A percentile compares a stretch with the other conserved stretches of the same genome.
phyloP scores from a whole-genome alignment of 2,329 filamentous ascomycete genomes.

The Calonectria naviculata region DNA sequence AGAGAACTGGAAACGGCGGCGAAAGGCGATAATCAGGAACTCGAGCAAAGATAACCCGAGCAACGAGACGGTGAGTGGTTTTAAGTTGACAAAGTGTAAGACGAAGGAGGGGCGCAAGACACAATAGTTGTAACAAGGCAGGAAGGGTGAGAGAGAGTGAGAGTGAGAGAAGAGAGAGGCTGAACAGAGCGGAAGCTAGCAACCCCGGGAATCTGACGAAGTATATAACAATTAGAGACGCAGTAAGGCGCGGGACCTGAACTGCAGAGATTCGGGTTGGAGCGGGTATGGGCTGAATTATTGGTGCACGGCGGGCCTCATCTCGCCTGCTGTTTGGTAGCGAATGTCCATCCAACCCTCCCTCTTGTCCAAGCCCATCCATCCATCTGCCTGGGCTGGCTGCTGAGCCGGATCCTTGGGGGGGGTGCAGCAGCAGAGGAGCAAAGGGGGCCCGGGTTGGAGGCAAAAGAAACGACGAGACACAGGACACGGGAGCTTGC shows the following conservation, averaged over 20 bases:
- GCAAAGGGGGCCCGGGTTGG: slow-evolving; percentile 5
- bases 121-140: background rate
- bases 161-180: slow-evolving; percentile 24
- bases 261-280: slow-evolving; percentile 35
- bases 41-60: background rate
- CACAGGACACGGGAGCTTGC: slow-evolving; percentile 36
- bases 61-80: background rate
- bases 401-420: slow-evolving; percentile 19
- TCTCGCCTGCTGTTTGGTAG: slow-evolving; percentile 35
- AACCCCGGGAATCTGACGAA: slow-evolving; percentile 32
- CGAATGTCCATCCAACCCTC: slow-evolving; percentile 21
- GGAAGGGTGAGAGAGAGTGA: slow-evolving; percentile 4
- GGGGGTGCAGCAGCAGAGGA: slow-evolving; percentile 11
- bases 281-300: slow-evolving; percentile 36
- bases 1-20: background rate
- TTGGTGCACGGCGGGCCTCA: slow-evolving; percentile 40
- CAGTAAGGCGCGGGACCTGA: slow-evolving; percentile 24
- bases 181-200: slow-evolving; percentile 32
- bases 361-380: slow-evolving; percentile 3
- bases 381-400: slow-evolving; percentile 22
- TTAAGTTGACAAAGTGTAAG: background rate
- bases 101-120: background rate
- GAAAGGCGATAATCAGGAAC: background rate
- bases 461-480: slow-evolving; percentile 29
- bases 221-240: slow-evolving; percentile 40